A percentile compares a stretch with the other conserved stretches of the same genome.
Conservation (phyloP, 441 rosid species). For the Arabidopsis lyrata region DNA sequence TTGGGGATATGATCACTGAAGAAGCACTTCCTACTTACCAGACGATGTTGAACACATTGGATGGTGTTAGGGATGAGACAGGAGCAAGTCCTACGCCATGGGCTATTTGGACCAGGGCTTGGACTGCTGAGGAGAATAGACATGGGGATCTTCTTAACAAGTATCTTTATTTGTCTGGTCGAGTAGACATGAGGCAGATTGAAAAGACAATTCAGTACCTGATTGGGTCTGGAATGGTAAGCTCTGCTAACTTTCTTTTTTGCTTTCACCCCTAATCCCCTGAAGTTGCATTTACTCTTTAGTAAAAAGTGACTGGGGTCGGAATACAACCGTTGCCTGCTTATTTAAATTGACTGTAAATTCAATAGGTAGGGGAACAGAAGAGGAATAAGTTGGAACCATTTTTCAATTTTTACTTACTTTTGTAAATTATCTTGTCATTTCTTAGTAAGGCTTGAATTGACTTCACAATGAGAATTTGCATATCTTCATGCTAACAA, state of each 20-base stretch:
- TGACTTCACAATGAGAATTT: neutral
- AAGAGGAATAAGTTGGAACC: neutral
- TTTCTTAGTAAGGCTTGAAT: neutral
- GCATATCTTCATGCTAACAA: neutral
- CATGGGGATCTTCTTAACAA: conserved; percentile 66
- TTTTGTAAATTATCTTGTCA: conserved; percentile 1
- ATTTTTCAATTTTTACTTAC: neutral
- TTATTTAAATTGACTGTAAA: neutral
- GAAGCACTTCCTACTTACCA: conserved; percentile 65
- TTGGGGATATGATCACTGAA: conserved; percentile 69
- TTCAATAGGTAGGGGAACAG: neutral
- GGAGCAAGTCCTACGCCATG: conserved; percentile 60
- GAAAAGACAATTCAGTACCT: conserved; percentile 64
- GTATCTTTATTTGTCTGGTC: conserved; percentile 61
- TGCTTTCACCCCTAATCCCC: neutral
- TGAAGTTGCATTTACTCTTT: neutral
- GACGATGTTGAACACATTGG: conserved; percentile 60
- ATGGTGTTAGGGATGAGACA: conserved; percentile 59
- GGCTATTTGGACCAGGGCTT: conserved; percentile 60
- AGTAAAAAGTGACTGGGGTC: neutral
- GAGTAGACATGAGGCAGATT: conserved; percentile 61
- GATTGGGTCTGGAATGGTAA: conserved; percentile 67
- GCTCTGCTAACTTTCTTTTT: conserved; percentile 4
- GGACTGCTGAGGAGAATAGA: conserved; percentile 68
- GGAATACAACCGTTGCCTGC: neutral